These are phyloP conservation scores for Pachysandra terminalis DNA, from an alignment of 164 flowering plant species.

Conservation along the genomic window DNA sequence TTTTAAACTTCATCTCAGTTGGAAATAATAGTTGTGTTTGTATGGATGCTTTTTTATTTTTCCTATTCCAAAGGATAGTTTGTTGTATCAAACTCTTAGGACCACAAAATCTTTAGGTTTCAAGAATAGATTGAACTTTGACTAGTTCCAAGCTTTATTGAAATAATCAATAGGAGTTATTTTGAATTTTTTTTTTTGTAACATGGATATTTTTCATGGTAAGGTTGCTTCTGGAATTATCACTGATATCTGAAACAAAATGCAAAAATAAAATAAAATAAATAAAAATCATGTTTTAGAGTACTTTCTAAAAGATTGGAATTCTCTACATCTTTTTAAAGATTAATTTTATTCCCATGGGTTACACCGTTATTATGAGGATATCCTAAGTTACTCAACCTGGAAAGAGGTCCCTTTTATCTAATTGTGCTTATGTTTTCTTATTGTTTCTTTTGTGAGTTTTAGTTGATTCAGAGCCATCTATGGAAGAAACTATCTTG, in stretches of 20 bases:
- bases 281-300: not conserved
- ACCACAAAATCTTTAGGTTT: not conserved
- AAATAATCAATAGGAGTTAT: not conserved
- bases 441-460: slow-evolving; percentile 5
- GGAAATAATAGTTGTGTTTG: not conserved
- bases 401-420: not conserved
- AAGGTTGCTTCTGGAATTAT: not conserved
- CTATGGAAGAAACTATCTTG: slow-evolving; percentile 90
- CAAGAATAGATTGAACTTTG: not conserved
- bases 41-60: not conserved
- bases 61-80: not conserved
- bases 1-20: too few species aligned
- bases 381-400: not conserved
- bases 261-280: too few species aligned
- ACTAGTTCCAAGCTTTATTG: not conserved
- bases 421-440: not conserved
- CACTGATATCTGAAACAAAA: too few species aligned
- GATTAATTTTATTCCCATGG: not conserved
- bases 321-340: not conserved
- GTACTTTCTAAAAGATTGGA: not conserved
- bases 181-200: not conserved
- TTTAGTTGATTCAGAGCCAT: slow-evolving; percentile 83
- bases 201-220: not conserved
- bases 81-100: not conserved
- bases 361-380: not conserved